These are phyloP conservation scores for Vitis riparia DNA, from an alignment of 164 flowering plant species.

Conservation along the genomic window DNA sequence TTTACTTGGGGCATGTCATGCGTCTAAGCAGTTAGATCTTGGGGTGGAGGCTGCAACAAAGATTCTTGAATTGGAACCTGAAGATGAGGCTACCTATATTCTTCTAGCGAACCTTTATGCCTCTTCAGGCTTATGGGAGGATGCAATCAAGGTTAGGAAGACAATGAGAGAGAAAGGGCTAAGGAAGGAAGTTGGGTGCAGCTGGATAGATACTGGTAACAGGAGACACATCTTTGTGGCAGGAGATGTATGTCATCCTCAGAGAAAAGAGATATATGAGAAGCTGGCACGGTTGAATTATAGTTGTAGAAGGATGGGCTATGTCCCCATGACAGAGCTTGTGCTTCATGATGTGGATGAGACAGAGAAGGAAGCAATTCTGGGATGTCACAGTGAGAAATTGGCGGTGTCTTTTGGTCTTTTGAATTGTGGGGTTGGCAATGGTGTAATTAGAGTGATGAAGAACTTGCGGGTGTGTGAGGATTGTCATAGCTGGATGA, in stretches of 20 bases:
- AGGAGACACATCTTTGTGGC: constrained; percentile 34
- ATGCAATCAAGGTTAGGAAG: constrained; percentile 24
- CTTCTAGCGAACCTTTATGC: constrained; percentile 38
- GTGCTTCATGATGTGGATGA: constrained; percentile 34
- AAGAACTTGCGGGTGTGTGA: constrained; percentile 33
- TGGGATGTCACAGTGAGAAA: constrained; percentile 35
- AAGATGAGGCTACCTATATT: constrained; percentile 32
- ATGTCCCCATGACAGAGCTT: constrained; percentile 25
- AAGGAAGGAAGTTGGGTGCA: constrained; percentile 34
- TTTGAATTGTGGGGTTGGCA: constrained; percentile 13
- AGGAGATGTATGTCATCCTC: constrained; percentile 31
- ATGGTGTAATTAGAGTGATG: constrained; percentile 29
- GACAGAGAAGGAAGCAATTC: constrained; percentile 27
- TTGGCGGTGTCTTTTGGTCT: constrained; percentile 33
- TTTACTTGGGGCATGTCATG: constrained; percentile 41
- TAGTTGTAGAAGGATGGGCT: constrained; percentile 20
- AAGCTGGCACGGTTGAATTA: constrained; percentile 25
- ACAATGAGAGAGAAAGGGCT: constrained; percentile 23
- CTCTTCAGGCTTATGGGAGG: constrained; percentile 28
- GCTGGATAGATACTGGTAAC: constrained; percentile 36
- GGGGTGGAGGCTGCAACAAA: constrained; percentile 30
- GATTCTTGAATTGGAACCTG: constrained; percentile 36
- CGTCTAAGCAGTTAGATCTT: constrained; percentile 30
- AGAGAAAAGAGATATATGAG: constrained; percentile 27
- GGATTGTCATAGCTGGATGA: constrained; percentile 41